A percentile compares a stretch with the other conserved stretches of the same genome.
Evolutionary conservation across 257 asterid species (phyloP).

Genomic region (Penstemon barbatus): DNA sequence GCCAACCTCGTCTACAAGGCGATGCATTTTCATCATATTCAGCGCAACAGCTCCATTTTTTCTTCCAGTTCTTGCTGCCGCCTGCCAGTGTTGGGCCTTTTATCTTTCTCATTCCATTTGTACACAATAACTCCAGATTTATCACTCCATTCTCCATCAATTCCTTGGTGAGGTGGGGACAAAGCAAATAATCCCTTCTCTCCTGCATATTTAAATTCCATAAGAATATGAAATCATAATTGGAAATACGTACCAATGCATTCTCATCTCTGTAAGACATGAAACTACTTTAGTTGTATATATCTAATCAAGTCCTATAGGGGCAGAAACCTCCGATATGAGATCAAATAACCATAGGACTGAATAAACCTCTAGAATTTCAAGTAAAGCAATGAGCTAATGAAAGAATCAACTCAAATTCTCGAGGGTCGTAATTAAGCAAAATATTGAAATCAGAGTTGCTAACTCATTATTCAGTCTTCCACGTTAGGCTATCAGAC

Average conservation of each 20-base stretch:
- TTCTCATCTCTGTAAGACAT: background rate
- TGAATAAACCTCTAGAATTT: too few relatives aligned
- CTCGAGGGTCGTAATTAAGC: too few relatives aligned
- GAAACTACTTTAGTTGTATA: background rate
- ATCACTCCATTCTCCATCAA: conserved; percentile 74
- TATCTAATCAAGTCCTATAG: too few relatives aligned
- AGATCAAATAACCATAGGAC: too few relatives aligned
- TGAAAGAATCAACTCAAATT: too few relatives aligned
- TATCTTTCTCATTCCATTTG: conserved; percentile 65
- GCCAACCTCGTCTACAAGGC: conserved; percentile 60
- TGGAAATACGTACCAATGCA: background rate
- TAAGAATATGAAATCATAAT: background rate
- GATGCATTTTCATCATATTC: conserved; percentile 55
- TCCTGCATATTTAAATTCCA: conserved; percentile 33
- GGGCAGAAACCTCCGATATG: too few relatives aligned
- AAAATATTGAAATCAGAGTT: too few relatives aligned
- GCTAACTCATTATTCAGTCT: too few relatives aligned
- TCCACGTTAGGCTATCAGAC: too few relatives aligned
- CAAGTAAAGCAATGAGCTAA: too few relatives aligned
- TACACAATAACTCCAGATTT: conserved; percentile 59
- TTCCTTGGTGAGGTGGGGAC: conserved; percentile 72
- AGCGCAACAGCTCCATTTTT: conserved; percentile 72
- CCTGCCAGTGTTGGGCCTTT: conserved; percentile 69
- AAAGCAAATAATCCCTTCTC: conserved; percentile 61
- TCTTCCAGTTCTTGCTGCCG: conserved; percentile 60